These are phyloP conservation scores for Xylariales sp. DNA, from an alignment of 2,329 filamentous ascomycete species.

Conservation along the genomic window DNA sequence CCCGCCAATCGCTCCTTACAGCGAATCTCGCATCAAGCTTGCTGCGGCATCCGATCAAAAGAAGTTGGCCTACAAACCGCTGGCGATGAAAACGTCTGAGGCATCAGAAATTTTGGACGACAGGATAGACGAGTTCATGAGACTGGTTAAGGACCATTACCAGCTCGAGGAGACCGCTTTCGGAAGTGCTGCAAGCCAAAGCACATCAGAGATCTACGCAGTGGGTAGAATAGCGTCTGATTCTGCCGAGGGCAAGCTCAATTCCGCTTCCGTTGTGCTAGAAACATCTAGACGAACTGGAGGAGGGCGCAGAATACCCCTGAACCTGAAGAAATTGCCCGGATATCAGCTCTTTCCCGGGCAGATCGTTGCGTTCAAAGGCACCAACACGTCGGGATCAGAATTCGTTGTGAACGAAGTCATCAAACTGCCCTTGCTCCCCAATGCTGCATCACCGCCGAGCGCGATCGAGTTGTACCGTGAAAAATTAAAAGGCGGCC, in stretches of 20 bases:
- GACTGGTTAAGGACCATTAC: constrained; percentile 70
- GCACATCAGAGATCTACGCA: constrained; percentile 81
- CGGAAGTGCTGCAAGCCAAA: constrained; percentile 80
- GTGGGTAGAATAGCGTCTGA: constrained; percentile 92
- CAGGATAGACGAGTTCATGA: constrained; percentile 83
- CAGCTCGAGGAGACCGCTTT: constrained; percentile 75
- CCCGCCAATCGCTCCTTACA: constrained; percentile 65
- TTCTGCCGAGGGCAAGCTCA: constrained; percentile 78
- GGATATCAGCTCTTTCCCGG: constrained; percentile 87
- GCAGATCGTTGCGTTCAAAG: constrained; percentile 83
- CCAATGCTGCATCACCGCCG: constrained; percentile 66
- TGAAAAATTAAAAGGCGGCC: constrained; percentile 61
- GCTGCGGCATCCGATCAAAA: constrained; percentile 84
- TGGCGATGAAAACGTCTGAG: constrained; percentile 92
- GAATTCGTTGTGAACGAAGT: constrained; percentile 78
- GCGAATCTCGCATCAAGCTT: constrained; percentile 76
- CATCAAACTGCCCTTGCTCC: constrained; percentile 69
- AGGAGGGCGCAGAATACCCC: constrained; percentile 73
- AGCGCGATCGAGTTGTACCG: constrained; percentile 64
- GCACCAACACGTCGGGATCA: constrained; percentile 80
- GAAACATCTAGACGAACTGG: constrained; percentile 84
- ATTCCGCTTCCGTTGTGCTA: constrained; percentile 77
- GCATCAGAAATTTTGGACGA: constrained; percentile 92
- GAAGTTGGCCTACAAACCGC: constrained; percentile 85
- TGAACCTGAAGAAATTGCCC: constrained; percentile 67